These are phyloP conservation scores for Lasiosphaeria miniovina DNA, from an alignment of 495 filamentous ascomycete genomes.

Conservation along the genomic window DNA sequence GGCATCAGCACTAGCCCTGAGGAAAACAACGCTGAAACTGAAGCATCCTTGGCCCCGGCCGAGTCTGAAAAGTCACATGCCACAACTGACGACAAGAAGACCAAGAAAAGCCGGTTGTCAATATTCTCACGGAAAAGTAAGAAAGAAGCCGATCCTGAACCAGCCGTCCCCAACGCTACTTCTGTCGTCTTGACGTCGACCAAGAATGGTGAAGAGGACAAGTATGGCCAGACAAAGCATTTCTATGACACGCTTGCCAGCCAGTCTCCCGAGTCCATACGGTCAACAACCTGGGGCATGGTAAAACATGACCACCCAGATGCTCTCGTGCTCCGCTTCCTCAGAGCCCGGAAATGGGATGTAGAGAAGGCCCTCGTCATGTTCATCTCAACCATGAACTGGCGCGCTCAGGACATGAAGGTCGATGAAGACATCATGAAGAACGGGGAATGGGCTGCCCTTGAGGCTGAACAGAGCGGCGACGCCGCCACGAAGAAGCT, in stretches of 20 bases:
- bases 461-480: slow-evolving; percentile 54
- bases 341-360: slow-evolving; percentile 95
- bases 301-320: slow-evolving; percentile 95
- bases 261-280: slow-evolving; percentile 72
- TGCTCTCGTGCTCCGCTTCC: slow-evolving; percentile 78
- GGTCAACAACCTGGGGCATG: slow-evolving; percentile 89
- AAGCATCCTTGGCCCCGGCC: slow-evolving; percentile 24
- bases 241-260: slow-evolving; percentile 76
- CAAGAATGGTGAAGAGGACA: slow-evolving; percentile 69
- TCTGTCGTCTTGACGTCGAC: slow-evolving; percentile 28
- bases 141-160: slow-evolving; percentile 49
- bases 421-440: slow-evolving; percentile 84
- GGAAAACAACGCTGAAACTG: slow-evolving; percentile 26
- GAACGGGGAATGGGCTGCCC: slow-evolving; percentile 67
- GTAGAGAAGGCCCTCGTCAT: slow-evolving; percentile 90
- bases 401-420: slow-evolving; percentile 75
- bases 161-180: slow-evolving; percentile 12
- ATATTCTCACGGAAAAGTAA: slow-evolving; percentile 61
- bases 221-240: slow-evolving; percentile 85
- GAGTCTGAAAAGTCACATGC: slow-evolving; percentile 3
- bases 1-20: slow-evolving; percentile 50
- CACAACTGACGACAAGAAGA: slow-evolving; percentile 52
- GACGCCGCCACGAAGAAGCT: slow-evolving; percentile 59
- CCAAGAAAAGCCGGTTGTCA: slow-evolving; percentile 65
- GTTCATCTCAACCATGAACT: slow-evolving; percentile 91